These are phyloP conservation scores for Arthrocladium fulminans DNA, from an alignment of 2,329 filamentous ascomycete species.

Conservation along the genomic window DNA sequence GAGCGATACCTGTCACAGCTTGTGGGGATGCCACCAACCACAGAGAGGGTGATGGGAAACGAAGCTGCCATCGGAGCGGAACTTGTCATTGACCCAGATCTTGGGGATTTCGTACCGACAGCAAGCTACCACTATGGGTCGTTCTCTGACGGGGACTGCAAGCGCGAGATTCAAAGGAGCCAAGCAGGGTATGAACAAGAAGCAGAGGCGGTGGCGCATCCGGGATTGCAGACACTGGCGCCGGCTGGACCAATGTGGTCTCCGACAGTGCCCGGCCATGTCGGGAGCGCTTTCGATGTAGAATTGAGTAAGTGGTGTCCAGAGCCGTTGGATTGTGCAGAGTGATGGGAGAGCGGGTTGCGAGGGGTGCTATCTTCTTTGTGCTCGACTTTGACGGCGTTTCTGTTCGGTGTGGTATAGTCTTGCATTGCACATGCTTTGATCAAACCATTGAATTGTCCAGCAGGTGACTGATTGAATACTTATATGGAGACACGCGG, in stretches of 20 bases:
- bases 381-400: too few species aligned
- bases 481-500: too few species aligned
- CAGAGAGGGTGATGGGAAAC: not conserved
- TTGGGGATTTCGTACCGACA: constrained; percentile 4
- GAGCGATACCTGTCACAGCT: not conserved
- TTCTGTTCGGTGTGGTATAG: too few species aligned
- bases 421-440: too few species aligned
- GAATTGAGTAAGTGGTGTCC: constrained; percentile 13
- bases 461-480: too few species aligned
- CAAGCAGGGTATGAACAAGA: constrained; percentile 1
- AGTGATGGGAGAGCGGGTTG: not conserved
- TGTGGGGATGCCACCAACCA: constrained; percentile 5
- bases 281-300: constrained; percentile 19
- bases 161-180: not conserved
- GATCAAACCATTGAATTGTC: too few species aligned
- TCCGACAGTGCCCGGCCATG: constrained; percentile 8
- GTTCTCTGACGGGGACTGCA: not conserved
- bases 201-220: constrained; percentile 14
- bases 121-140: constrained; percentile 4
- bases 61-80: not conserved
- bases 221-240: constrained; percentile 28
- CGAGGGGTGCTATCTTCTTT: too few species aligned
- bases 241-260: constrained; percentile 28
- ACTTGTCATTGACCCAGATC: constrained; percentile 4
- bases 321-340: not conserved